Conservation (phyloP, 2,329 filamentous ascomycete genomes). For the Phoma herbarum region DNA sequence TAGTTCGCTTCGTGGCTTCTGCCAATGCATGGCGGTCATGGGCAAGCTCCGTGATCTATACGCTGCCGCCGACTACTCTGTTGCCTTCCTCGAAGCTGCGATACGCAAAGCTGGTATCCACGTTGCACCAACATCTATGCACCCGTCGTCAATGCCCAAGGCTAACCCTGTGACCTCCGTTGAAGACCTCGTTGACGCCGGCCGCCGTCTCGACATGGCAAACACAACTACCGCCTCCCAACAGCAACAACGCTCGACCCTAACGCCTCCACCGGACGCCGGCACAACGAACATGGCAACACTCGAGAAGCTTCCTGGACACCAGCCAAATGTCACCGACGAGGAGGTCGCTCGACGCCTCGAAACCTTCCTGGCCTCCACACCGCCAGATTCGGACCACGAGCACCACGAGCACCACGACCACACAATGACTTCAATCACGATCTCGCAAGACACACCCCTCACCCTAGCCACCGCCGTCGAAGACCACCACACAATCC, state of each 20-base stretch:
- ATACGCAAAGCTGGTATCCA: conserved; percentile 87
- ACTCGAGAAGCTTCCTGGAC: conserved; percentile 41
- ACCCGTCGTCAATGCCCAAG: conserved; percentile 36
- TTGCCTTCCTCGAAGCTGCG: conserved; percentile 90
- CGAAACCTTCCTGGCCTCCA: conserved; percentile 60
- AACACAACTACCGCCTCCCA: conserved; percentile 21
- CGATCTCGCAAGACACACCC: conserved; percentile 38
- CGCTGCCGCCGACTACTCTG: conserved; percentile 94
- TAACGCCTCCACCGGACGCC: conserved; percentile 55
- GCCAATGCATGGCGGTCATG: conserved; percentile 92
- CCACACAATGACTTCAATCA: conserved; percentile 41
- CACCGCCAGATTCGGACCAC: conserved; percentile 57
- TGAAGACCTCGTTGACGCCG: conserved; percentile 58
- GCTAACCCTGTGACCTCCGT: conserved; percentile 51
- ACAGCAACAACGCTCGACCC: conserved; percentile 35
- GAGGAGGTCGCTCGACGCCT: conserved; percentile 58
- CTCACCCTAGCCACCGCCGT: conserved; percentile 20
- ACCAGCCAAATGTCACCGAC: conserved; percentile 50
- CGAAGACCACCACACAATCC: conserved; percentile 4
- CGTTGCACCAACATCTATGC: conserved; percentile 58
- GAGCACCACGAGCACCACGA: conserved; percentile 48
- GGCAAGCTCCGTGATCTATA: conserved; percentile 88
- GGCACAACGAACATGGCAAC: conserved; percentile 46
- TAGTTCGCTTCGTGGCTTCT: conserved; percentile 80
- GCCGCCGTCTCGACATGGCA: conserved; percentile 51